A percentile compares a stretch with the other conserved stretches of the same genome.
Evolutionary conservation across 176 grass and related monocot species (phyloP).

Genomic region (Pontederia paniculata): DNA sequence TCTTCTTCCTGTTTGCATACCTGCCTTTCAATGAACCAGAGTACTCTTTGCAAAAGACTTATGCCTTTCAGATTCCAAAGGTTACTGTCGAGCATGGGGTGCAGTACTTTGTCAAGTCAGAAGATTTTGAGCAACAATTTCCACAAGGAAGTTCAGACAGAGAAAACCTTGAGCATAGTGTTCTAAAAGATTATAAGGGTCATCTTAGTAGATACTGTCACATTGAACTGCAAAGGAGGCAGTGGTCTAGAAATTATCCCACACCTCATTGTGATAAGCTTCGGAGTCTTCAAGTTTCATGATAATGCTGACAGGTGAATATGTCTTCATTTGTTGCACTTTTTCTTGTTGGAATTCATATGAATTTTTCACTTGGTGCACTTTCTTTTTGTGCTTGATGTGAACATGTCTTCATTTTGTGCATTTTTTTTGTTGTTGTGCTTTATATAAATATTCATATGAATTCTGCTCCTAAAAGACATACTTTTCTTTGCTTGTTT

Average conservation of each 20-base stretch:
- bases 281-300: constrained; percentile 30
- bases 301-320: constrained; percentile 21
- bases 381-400: too few relatives aligned
- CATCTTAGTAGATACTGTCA: constrained; percentile 48
- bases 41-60: constrained; percentile 62
- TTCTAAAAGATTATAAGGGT: constrained; percentile 65
- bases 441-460: too few relatives aligned
- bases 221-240: constrained; percentile 44
- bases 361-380: too few relatives aligned
- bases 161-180: constrained; percentile 50
- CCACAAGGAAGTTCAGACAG: constrained; percentile 45
- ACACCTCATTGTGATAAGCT: constrained; percentile 75
- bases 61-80: constrained; percentile 44
- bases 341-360: neutral
- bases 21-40: constrained; percentile 42
- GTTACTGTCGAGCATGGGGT: constrained; percentile 55
- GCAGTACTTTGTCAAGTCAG: constrained; percentile 64
- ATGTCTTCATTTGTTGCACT: constrained; percentile 9
- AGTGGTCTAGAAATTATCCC: constrained; percentile 50
- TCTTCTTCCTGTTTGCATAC: constrained; percentile 44
- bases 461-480: too few relatives aligned
- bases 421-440: too few relatives aligned
- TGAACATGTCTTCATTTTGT: too few relatives aligned
- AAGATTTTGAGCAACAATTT: constrained; percentile 71
- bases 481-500: too few relatives aligned